Base-by-base conservation (phyloP, 148 eudicot species). In the Rheum nobile region DNA sequence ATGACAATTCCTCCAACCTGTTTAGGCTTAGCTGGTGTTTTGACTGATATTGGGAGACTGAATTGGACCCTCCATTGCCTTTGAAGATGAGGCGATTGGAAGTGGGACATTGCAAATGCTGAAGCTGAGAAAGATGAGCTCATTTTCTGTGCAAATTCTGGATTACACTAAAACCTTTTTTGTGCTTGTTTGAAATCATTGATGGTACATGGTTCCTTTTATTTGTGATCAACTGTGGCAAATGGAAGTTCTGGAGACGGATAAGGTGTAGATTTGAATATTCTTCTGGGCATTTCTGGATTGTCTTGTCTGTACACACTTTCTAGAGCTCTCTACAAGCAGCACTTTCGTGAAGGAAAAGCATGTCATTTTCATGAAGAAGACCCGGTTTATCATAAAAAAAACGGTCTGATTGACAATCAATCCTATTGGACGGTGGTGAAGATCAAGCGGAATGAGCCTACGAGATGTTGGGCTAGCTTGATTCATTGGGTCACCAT, bases 281-380 rank as follows among this genome's bases (percentile, higher is more conserved):
- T 31, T 26, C 67, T 57, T 59, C 67, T 65, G 70, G 39, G 41
- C 39, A 31, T 65, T 65, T 65, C 70, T 65, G 38, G 2, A 65
- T 65, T 61, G 68, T 61, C n/a, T 41, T 57, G 61, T 54, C 19
- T 31, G 70, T 34, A 65, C 70, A 31, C 22, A 16, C 10, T 65
- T 65, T 65, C 70, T 65, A 65, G 70, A 65, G 70, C 70, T 65
- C 70, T 65, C 70, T 65, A 65, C 41, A 65, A 34, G 21, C 39
- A 31, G 21, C 41, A 16, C 22, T 8, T 32, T 12, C 67, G 14
- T 57, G 67, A 57, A 28, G 16, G n/a, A n/a, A 14, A 16, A 65
- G 9, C 9, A 63, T 29, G 68, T 61, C 68, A 61, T 61, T 29
- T 61, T 61, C 68, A 24, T 24, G n/a, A n/a, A n/a, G n/a, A n/a